Evolutionary conservation across 2,329 filamentous ascomycete species (phyloP).

Genomic region (Teratosphaeria gauchensis): DNA sequence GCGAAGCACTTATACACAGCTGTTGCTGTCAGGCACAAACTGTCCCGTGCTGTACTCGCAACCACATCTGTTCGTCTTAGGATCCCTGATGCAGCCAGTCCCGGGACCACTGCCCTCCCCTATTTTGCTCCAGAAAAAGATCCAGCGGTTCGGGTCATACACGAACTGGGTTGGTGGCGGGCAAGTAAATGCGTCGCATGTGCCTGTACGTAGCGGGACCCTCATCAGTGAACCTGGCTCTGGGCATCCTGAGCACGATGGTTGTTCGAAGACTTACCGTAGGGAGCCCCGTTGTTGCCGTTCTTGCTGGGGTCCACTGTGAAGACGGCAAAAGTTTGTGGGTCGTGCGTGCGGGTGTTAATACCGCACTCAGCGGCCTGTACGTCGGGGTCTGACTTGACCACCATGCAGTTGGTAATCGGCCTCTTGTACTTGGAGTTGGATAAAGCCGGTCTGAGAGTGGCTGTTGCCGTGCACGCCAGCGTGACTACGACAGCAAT

Average conservation of each 20-base stretch:
- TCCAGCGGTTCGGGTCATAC: conserved; percentile 30
- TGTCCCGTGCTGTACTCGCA: conserved; percentile 34
- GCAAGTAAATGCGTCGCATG: conserved; percentile 36
- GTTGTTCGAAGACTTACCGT: not conserved
- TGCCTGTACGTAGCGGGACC: conserved; percentile 35
- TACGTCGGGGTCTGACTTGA: conserved; percentile 28
- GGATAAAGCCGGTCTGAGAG: conserved; percentile 27
- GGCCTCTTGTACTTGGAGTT: conserved; percentile 30
- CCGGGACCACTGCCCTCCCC: conserved; percentile 25
- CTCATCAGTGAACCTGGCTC: conserved; percentile 5
- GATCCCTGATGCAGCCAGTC: conserved; percentile 32
- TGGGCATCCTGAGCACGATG: not conserved
- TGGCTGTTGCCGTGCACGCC: conserved; percentile 21
- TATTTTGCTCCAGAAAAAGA: conserved; percentile 27
- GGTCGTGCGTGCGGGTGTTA: conserved; percentile 29
- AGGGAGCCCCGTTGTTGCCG: conserved; percentile 26
- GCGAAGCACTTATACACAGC: conserved; percentile 3
- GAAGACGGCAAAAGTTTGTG: conserved; percentile 33
- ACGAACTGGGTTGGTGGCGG: conserved; percentile 26
- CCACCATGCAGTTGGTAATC: conserved; percentile 18
- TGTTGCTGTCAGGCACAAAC: conserved; percentile 24
- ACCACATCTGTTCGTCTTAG: conserved; percentile 30
- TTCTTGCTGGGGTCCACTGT: conserved; percentile 40
- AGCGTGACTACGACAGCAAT: conserved; percentile 10
- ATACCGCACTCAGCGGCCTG: conserved; percentile 36